Percentiles rank a stretch among this genome's conserved stretches.
Evolutionary conservation across 2,329 filamentous ascomycete genomes (phyloP).

Genomic region (Alternaria infectoria): DNA sequence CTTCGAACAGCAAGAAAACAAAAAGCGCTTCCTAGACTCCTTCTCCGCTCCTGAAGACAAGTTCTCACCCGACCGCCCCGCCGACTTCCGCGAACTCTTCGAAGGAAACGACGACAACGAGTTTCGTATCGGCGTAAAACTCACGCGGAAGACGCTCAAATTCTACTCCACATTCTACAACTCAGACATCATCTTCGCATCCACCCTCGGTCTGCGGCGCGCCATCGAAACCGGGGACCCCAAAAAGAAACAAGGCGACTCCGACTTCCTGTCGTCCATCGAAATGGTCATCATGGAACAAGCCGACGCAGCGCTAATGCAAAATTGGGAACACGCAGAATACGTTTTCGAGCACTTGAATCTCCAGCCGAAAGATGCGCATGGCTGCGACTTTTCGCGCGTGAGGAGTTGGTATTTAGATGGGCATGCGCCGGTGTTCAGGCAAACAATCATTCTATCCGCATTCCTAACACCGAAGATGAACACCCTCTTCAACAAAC

Average conservation of each 20-base stretch:
- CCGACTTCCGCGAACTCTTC: conserved; percentile 88
- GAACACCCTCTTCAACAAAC: conserved; percentile 75
- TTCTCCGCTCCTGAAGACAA: conserved; percentile 74
- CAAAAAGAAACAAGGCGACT: conserved; percentile 67
- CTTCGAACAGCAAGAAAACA: conserved; percentile 93
- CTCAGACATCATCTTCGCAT: conserved; percentile 92
- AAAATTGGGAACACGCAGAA: conserved; percentile 97
- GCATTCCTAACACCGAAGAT: conserved; percentile 89
- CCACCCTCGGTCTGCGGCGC: conserved; percentile 86
- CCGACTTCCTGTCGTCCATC: conserved; percentile 91
- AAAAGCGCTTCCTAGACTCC: conserved; percentile 85
- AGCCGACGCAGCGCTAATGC: conserved; percentile 91
- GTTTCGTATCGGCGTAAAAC: conserved; percentile 94
- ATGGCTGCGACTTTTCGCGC: conserved; percentile 92
- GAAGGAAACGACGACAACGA: conserved; percentile 96
- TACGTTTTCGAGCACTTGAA: conserved; percentile 93
- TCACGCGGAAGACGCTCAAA: conserved; percentile 94
- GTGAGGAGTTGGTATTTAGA: conserved; percentile 95
- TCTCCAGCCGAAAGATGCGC: conserved; percentile 83
- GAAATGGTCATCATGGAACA: conserved; percentile 91
- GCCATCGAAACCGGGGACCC: conserved; percentile 79
- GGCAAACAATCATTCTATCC: conserved; percentile 77
- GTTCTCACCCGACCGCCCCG: conserved; percentile 76
- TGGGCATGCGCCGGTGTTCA: conserved; percentile 65
- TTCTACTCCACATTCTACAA: conserved; percentile 96